Percentiles rank a stretch among this genome's conserved stretches.
Conservation (phyloP, 148 eudicot species). For the Chenopodium suecicum region DNA sequence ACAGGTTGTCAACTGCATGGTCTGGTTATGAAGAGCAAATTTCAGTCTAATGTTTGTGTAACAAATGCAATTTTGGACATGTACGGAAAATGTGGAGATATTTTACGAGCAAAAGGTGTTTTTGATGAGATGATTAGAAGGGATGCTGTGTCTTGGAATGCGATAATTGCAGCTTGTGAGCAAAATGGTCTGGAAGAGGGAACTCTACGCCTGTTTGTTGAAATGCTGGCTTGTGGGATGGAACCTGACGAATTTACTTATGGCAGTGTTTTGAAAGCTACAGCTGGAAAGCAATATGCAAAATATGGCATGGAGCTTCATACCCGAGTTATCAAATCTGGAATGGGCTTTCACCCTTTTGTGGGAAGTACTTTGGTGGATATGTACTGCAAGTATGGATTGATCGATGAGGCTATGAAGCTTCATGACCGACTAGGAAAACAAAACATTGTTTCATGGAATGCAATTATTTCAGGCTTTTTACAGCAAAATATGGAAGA, state of each 20-base stretch:
- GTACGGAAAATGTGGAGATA: conserved; percentile 91
- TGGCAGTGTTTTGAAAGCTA: conserved; percentile 89
- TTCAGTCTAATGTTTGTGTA: conserved; percentile 56
- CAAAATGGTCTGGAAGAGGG: conserved; percentile 63
- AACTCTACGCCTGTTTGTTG: conserved; percentile 50
- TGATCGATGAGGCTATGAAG: conserved; percentile 75
- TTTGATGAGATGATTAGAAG: conserved; percentile 68
- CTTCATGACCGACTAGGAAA: conserved; percentile 65
- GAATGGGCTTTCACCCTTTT: conserved; percentile 73
- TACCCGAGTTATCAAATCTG: conserved; percentile 64
- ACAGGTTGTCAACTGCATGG: conserved; percentile 71
- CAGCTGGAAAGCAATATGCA: conserved; percentile 45
- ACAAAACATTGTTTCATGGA: conserved; percentile 79
- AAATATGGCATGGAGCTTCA: conserved; percentile 67
- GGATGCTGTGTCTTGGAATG: conserved; percentile 91
- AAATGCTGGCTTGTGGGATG: conserved; percentile 59
- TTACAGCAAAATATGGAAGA: conserved; percentile 57
- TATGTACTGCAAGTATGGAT: conserved; percentile 86
- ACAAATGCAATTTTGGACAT: conserved; percentile 81
- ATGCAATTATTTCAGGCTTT: conserved; percentile 81
- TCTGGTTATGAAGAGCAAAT: conserved; percentile 58
- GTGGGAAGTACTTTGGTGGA: conserved; percentile 84
- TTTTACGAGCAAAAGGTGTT: conserved; percentile 49
- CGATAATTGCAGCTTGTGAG: conserved; percentile 77
- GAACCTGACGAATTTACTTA: conserved; percentile 90